A percentile compares a stretch with the other conserved stretches of the same genome.
phyloP scores from a whole-genome alignment of 2,329 filamentous ascomycete genomes.

The Alternaria triticina region DNA sequence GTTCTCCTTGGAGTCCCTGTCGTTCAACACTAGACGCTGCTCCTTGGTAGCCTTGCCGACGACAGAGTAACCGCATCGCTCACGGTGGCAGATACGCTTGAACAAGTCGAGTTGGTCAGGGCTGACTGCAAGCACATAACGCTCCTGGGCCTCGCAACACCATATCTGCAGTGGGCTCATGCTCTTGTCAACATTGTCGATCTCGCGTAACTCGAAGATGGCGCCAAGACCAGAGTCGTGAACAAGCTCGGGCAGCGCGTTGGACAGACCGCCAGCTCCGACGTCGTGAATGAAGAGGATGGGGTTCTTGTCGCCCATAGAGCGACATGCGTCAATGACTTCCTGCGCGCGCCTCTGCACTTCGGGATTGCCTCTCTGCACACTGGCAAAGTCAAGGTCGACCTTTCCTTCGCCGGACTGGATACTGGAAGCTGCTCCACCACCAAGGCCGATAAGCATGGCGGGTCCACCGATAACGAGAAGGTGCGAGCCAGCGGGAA shows the following conservation, averaged over 20 bases:
- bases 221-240: constrained; percentile 92
- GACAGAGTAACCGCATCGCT: constrained; percentile 90
- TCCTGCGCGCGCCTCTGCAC: constrained; percentile 95
- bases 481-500: constrained; percentile 85
- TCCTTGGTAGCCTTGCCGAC: constrained; percentile 80
- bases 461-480: constrained; percentile 94
- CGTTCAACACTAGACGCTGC: constrained; percentile 78
- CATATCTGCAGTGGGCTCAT: constrained; percentile 98
- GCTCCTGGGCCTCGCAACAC: constrained; percentile 96
- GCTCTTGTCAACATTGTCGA: constrained; percentile 86
- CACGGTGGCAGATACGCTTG: constrained; percentile 73
- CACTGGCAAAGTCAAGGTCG: constrained; percentile 94
- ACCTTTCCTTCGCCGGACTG: constrained; percentile 87
- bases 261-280: constrained; percentile 86
- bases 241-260: constrained; percentile 85
- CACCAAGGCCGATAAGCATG: constrained; percentile 96
- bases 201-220: constrained; percentile 89
- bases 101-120: constrained; percentile 77
- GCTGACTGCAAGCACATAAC: constrained; percentile 91
- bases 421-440: constrained; percentile 91
- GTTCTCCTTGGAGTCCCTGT: constrained; percentile 76
- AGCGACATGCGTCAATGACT: constrained; percentile 93
- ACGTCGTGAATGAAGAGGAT: constrained; percentile 99
- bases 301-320: constrained; percentile 82
- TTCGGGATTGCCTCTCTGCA: constrained; percentile 95